Evolutionary conservation across 2,329 filamentous ascomycete species (phyloP).

Genomic region (Alternaria ventricosa): DNA sequence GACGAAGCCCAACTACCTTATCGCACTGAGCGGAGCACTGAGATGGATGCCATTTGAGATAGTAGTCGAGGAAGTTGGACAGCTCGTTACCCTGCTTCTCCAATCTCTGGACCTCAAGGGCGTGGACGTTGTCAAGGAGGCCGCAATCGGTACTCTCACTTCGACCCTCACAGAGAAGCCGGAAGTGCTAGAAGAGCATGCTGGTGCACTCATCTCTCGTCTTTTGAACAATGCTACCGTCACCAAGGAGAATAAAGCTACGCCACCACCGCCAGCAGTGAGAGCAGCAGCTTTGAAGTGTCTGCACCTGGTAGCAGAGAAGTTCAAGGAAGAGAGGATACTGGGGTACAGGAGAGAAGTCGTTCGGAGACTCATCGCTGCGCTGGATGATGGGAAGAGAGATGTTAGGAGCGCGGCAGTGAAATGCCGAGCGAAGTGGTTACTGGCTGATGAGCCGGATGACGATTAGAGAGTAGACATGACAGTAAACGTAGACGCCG

Average conservation of each 20-base stretch:
- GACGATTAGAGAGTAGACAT: constrained; percentile 44
- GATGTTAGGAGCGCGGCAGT: constrained; percentile 69
- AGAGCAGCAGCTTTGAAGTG: constrained; percentile 57
- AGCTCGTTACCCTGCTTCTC: constrained; percentile 65
- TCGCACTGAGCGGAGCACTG: constrained; percentile 68
- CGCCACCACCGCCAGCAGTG: constrained; percentile 45
- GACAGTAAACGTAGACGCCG: not conserved
- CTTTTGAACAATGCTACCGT: constrained; percentile 56
- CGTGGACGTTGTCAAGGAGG: constrained; percentile 63
- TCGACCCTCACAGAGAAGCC: constrained; percentile 66
- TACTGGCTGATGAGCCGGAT: constrained; percentile 65
- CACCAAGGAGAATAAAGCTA: constrained; percentile 16
- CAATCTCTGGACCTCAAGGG: constrained; percentile 65
- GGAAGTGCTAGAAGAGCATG: constrained; percentile 60
- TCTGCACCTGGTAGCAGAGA: constrained; percentile 55
- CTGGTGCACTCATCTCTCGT: constrained; percentile 63
- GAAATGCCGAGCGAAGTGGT: constrained; percentile 66
- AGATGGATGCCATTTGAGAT: constrained; percentile 65
- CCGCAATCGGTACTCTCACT: constrained; percentile 65
- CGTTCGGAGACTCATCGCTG: constrained; percentile 59
- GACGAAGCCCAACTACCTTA: constrained; percentile 66
- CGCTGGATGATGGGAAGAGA: constrained; percentile 68
- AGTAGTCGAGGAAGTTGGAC: constrained; percentile 64
- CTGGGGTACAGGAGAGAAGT: constrained; percentile 65
- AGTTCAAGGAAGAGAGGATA: constrained; percentile 58